Evolutionary conservation across 23 red algal species (phyloP), one percentile per base, ranked within the genome.

Genomic region (Gracilaria caudata): DNA sequence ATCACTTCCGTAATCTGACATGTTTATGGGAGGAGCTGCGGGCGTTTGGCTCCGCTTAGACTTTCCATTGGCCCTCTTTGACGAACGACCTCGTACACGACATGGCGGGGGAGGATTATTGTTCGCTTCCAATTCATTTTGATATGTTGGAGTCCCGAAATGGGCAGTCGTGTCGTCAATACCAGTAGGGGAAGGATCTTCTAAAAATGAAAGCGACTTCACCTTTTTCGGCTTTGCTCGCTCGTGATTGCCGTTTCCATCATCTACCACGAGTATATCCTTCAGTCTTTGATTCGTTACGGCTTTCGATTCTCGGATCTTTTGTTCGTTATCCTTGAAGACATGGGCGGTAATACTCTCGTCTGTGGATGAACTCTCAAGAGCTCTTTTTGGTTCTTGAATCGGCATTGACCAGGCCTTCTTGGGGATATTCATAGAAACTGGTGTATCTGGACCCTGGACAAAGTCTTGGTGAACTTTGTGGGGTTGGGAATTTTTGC

Each of bases 1-100:
- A 36, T 75, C 70, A 14, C 70, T 75, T 46, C 70, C 70, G 43
- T 75, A 75, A 40, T 75, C 70, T 29, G 70, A 4, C 37, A 75
- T 26, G 40, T 47, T 75, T 75, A 75, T 47, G 21, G 38, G 29
- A 46, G 70, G 70, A 29, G 37, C 37, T 8, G 70, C 70, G 0
- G 70, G 70, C 38, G 70, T 47, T 75, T 75, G 70, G 13, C 70
- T 75, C 3, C 70, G 37, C 43, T 47, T 75, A 43, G 37, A 49
- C 43, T 47, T 75, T 49, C n/a, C 37, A 14, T 26, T 49, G 21
- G 25, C 20, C 47, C 33, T 43, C 25, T 14, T 39, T 12, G 70
- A 43, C 47, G 37, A 23, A 46, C 38, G 70, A 7, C 70, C 70
- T 47, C 70, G 37, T 7, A 47, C 7, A 7, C 70, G 70, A 36